Conservation (phyloP, 2,329 filamentous ascomycete genomes). For the Aspergillaceae sp. region DNA sequence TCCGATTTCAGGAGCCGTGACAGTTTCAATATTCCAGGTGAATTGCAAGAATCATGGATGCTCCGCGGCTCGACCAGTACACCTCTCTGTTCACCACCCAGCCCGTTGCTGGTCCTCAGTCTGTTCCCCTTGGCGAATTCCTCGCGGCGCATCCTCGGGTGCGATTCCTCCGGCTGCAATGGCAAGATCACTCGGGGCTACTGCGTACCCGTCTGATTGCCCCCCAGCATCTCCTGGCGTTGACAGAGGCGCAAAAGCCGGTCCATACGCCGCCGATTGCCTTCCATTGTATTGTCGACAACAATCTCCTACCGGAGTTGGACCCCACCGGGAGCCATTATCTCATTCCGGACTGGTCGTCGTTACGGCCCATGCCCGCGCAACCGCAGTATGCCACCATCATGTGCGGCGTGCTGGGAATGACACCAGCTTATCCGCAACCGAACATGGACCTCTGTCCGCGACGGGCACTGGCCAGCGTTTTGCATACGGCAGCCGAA, state of each 20-base stretch:
- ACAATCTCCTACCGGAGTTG: too few relatives aligned
- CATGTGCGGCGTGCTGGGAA: neutral
- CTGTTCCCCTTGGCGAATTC: too few relatives aligned
- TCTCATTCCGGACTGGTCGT: neutral
- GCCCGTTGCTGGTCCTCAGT: too few relatives aligned
- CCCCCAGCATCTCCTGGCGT: neutral
- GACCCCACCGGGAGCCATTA: neutral
- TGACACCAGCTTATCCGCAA: neutral
- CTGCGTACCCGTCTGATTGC: neutral
- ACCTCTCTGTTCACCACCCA: too few relatives aligned
- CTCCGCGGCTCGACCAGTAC: too few relatives aligned
- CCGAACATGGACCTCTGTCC: constrained; percentile 2
- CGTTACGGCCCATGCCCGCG: neutral
- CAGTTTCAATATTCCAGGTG: too few relatives aligned
- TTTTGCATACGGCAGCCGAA: neutral
- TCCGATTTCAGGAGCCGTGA: too few relatives aligned
- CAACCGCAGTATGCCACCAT: neutral
- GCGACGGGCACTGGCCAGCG: constrained; percentile 1
- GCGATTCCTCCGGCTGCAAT: neutral
- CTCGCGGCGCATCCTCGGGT: too few relatives aligned
- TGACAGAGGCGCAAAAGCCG: neutral
- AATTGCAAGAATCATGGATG: too few relatives aligned
- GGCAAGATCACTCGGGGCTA: neutral
- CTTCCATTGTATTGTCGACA: neutral
- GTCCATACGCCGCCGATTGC: neutral